phyloP scores from a whole-genome alignment of 306 rosid genomes.

The Rosa multiflora region DNA sequence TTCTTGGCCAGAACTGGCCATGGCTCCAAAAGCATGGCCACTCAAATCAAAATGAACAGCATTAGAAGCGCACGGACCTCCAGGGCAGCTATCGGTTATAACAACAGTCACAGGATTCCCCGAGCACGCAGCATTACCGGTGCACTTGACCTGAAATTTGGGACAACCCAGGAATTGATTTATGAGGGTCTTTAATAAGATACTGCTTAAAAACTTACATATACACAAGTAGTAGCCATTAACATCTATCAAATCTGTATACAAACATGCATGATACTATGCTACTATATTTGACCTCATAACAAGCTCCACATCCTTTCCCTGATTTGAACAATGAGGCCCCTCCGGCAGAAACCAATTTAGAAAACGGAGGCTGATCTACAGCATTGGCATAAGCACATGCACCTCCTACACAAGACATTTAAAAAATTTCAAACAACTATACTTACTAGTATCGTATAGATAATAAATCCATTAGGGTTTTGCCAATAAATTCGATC shows the following conservation, averaged over 20 bases:
- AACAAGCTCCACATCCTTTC: conserved; percentile 81
- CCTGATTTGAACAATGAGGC: conserved; percentile 58
- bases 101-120: conserved; percentile 55
- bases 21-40: conserved; percentile 78
- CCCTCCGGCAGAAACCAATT: conserved; percentile 62
- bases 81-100: conserved; percentile 72
- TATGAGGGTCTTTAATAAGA: background rate
- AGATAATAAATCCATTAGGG: background rate
- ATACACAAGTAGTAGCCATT: background rate
- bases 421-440: too few relatives aligned
- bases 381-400: conserved; percentile 70
- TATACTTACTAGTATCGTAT: background rate
- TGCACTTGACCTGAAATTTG: conserved; percentile 63
- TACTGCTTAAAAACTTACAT: background rate
- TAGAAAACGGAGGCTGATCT: conserved; percentile 57
- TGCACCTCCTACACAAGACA: conserved; percentile 57
- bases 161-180: background rate
- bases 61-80: conserved; percentile 44
- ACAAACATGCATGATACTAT: background rate
- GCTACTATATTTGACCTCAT: conserved; percentile 46
- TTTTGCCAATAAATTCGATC: background rate
- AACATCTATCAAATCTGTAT: background rate
- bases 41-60: conserved; percentile 76
- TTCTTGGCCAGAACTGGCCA: conserved; percentile 62
- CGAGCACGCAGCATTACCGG: conserved; percentile 50